A percentile compares a stretch with the other conserved stretches of the same genome.
phyloP scores from a whole-genome alignment of 225 moss, liverwort and hornwort genomes.

The Lunularia cruciata region DNA sequence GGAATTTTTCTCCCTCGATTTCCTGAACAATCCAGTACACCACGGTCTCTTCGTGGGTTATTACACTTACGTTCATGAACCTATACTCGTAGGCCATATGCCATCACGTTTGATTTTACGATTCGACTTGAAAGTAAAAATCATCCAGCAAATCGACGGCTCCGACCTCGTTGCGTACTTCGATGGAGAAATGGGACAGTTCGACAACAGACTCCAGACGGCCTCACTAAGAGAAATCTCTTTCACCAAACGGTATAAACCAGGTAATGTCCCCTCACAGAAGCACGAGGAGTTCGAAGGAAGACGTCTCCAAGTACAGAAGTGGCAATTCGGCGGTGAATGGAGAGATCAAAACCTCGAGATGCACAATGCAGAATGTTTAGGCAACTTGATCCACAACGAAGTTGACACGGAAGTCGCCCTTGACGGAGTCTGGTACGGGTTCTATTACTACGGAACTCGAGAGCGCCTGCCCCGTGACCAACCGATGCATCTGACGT shows the following conservation, averaged over 20 bases:
- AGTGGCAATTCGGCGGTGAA: background rate
- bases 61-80: background rate
- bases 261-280: background rate
- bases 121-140: background rate
- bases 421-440: background rate
- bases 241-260: background rate
- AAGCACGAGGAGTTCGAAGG: too few relatives aligned
- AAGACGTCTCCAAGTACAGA: background rate
- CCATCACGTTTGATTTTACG: background rate
- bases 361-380: background rate
- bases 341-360: background rate
- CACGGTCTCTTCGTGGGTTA: conserved; percentile 3
- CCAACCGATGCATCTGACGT: background rate
- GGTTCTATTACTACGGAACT: background rate
- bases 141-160: background rate
- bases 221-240: background rate
- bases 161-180: background rate
- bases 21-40: background rate
- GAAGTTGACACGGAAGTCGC: background rate
- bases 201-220: background rate
- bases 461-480: background rate
- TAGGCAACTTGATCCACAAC: background rate
- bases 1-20: background rate
- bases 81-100: background rate
- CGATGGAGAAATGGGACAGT: background rate